Evolutionary conservation across 306 rosid species (phyloP), one percentile per base, ranked within the genome.

Genomic region (Citrullus mucosospermus): DNA sequence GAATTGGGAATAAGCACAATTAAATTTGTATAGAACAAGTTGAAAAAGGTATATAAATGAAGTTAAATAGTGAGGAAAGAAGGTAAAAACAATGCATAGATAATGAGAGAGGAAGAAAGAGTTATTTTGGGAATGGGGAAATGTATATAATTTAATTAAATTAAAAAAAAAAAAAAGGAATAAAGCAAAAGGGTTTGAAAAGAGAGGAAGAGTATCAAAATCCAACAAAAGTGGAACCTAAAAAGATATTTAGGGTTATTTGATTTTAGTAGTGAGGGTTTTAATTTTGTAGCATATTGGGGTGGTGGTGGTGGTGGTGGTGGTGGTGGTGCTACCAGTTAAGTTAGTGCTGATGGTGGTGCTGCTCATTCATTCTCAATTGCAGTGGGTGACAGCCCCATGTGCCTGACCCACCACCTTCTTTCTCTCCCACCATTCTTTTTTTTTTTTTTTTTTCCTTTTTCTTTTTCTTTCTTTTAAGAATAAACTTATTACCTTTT

Each of bases 321-420:
- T 79, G 79, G 77, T 22, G 76, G 82, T 75, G 30, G 17, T n/a
- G 56, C 20, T 53, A 16, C 9, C 57, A 15, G 20, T 53, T 53
- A 16, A 36, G 6, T 6, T 65, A 65, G 76, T 67, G 53, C 53
- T 15, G 13, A 10, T 69, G 75, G 22, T 63, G 10, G 34, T 41
- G 55, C 2, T 75, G 84, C 82, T 43, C 74, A 78, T 43, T 43
- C 74, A 78, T 43, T 11, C 6, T 59, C 60, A 57, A 15, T n/a
- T 39, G 11, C 38, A 85, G 91, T 89, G 96, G 98, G 91, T 86
- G 91, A 88, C 96, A 94, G 56, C 76, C 83, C 89, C 96, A 92
- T 85, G 92, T 93, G 97, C 86, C 0, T 79, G 89, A 62, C 92
- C 93, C 92, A 85, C 91, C 90, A 87, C 83, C 66, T 67, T 62